Percentiles rank a stretch among this genome's conserved stretches.
phyloP scores from a whole-genome alignment of 2,329 filamentous ascomycete genomes.

The Nothomitra cinnamomea region DNA sequence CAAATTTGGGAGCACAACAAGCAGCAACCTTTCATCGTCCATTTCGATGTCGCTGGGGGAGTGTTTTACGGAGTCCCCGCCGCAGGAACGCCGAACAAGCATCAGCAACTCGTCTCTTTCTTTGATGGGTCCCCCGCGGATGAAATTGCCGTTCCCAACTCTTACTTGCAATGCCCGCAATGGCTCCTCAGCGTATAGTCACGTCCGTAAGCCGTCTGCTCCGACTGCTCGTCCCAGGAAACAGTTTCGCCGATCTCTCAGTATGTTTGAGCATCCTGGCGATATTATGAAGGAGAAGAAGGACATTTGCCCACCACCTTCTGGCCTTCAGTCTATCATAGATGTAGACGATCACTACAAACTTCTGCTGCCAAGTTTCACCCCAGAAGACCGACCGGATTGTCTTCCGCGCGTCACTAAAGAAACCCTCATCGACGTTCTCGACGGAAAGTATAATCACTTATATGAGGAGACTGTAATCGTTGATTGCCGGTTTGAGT shows the following conservation, averaged over 20 bases:
- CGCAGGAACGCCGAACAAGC: conserved; percentile 49
- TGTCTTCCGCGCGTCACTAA: conserved; percentile 75
- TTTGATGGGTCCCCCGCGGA: conserved; percentile 41
- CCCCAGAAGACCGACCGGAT: conserved; percentile 63
- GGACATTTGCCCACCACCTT: conserved; percentile 31
- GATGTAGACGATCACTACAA: conserved; percentile 64
- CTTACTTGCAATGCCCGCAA: conserved; percentile 39
- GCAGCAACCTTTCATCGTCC: conserved; percentile 28
- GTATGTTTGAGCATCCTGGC: conserved; percentile 90
- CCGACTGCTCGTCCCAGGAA: conserved; percentile 63
- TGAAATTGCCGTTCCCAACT: conserved; percentile 48
- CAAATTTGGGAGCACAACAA: conserved; percentile 45
- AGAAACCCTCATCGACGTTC: conserved; percentile 65
- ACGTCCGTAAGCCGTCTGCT: conserved; percentile 56
- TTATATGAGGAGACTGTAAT: conserved; percentile 68
- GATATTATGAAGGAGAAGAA: conserved; percentile 74
- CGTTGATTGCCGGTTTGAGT: conserved; percentile 96
- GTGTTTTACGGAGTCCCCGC: conserved; percentile 66
- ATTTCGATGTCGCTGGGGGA: conserved; percentile 53
- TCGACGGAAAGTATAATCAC: conserved; percentile 68
- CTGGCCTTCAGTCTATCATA: conserved; percentile 55
- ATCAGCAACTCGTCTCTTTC: conserved; percentile 26
- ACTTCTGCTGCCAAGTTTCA: conserved; percentile 68
- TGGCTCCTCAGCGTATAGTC: conserved; percentile 56
- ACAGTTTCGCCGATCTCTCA: conserved; percentile 78